Base-by-base conservation (phyloP, 1,139 yeast species). In the Suhomyces yuchorum region DNA sequence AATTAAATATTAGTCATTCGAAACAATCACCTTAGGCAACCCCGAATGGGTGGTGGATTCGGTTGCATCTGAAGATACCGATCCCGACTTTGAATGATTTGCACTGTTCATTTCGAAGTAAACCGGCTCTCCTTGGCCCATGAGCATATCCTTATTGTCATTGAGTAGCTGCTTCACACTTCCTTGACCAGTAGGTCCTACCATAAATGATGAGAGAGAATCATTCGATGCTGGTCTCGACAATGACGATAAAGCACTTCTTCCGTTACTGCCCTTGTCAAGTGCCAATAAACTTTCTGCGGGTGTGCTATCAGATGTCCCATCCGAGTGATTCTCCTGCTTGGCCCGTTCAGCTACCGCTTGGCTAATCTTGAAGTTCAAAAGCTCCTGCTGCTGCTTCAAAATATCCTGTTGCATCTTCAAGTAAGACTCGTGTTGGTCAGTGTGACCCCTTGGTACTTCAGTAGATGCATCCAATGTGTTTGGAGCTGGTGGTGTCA, bases 341-440 rank as follows among this genome's bases (percentile, higher is more conserved):
- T 15, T 37, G 8, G 30, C 12, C 15, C 23, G 39, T 5, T 22
- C 30, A 5, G 39, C 28, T 7, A 15, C 18, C 1, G 39, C 39
- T 23, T 37, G 28, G n/a, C 39, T 37, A 15, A 37, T 37, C 11
- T 37, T 68, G 48, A 63, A 55, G 45, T 56, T 61, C 51, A 73
- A 57, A 30, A 71, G 54, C 35, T 65, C 67, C 50, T 70, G 74
- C 52, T 75, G 78, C 51, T 71, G 77, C 40, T 62, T 63, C 53
- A 75, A 59, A 35, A 68, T 64, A 47, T 72, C 72, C 51, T 69
- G 68, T 54, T 75, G 80, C 47, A 71, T 59, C 53, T 65, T 63
- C 49, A 75, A 61, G 51, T 73, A 74, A 20, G 62, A 56, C 41
- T 72, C 75, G 54, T 73, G 78, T 40, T 68, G 57, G 15, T 51